phyloP scores from a whole-genome alignment of 306 rosid species.

The Crotalaria pallida region DNA sequence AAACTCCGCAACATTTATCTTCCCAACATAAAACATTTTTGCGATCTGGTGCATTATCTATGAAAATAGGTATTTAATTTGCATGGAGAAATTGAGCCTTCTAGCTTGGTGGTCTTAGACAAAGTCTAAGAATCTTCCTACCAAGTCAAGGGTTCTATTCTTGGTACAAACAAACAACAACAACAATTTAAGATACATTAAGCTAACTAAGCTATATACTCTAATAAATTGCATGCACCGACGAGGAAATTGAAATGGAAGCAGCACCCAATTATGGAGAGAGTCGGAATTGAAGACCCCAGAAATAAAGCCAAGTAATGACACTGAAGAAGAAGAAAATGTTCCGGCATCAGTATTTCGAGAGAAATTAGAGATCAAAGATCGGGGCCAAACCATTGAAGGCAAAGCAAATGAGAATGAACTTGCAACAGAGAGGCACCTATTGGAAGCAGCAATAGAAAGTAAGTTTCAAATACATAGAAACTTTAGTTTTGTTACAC shows the following conservation, averaged over 20 bases:
- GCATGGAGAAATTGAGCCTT: neutral
- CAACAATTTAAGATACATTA: too few relatives aligned
- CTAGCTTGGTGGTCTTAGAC: too few relatives aligned
- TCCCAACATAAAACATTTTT: neutral
- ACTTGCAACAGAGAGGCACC: neutral
- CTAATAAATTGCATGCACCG: neutral
- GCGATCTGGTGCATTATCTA: neutral
- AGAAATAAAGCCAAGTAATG: neutral
- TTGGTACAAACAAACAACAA: too few relatives aligned
- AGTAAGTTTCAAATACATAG: neutral
- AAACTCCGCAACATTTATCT: neutral
- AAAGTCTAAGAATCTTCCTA: too few relatives aligned
- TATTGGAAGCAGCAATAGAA: neutral
- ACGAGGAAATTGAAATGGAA: neutral
- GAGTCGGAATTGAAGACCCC: neutral
- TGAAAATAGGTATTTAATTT: conserved; percentile 18
- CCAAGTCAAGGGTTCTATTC: too few relatives aligned
- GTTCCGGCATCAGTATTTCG: neutral
- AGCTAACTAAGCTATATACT: too few relatives aligned
- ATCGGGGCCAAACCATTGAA: neutral
- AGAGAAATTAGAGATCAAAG: neutral
- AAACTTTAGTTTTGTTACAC: neutral
- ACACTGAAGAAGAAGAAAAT: neutral
- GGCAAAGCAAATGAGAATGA: neutral
- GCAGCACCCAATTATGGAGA: neutral